Percentiles rank a stretch among this genome's conserved stretches.
phyloP scores from a whole-genome alignment of 2,329 filamentous ascomycete genomes.

The Aspergillus flavus region DNA sequence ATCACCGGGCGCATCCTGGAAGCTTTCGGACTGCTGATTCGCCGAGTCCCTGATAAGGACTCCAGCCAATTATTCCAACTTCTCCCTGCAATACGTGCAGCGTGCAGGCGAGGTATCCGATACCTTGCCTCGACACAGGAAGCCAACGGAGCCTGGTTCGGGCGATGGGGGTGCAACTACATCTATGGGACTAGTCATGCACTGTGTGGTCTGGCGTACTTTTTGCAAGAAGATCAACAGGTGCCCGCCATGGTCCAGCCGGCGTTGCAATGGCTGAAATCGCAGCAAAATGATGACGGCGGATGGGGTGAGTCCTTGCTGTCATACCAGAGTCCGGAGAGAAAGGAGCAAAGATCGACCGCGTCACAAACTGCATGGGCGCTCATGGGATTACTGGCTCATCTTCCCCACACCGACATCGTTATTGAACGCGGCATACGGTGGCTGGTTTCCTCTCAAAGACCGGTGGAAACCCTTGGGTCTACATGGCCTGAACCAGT shows the following conservation, averaged over 20 bases:
- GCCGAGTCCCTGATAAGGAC: not conserved
- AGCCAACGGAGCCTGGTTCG: conserved; percentile 32
- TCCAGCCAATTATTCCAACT: not conserved
- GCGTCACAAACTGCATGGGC: conserved; percentile 40
- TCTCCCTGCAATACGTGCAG: not conserved
- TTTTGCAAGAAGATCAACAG: conserved; percentile 5
- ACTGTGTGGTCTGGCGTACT: conserved; percentile 33
- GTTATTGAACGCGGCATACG: conserved; percentile 19
- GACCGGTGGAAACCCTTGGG: not conserved
- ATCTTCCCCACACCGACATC: conserved; percentile 10
- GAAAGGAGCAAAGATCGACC: conserved; percentile 24
- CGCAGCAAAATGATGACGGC: conserved; percentile 32
- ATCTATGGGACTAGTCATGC: conserved; percentile 37
- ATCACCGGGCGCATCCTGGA: conserved; percentile 38
- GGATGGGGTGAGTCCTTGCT: conserved; percentile 35
- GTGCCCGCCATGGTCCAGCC: not conserved
- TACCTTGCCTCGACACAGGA: conserved; percentile 31
- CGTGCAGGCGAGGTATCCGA: conserved; percentile 22
- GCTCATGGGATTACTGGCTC: conserved; percentile 30
- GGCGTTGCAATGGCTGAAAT: conserved; percentile 26
- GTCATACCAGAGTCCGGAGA: conserved; percentile 23
- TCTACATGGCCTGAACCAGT: conserved; percentile 20
- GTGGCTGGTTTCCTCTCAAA: conserved; percentile 18
- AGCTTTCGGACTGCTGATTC: conserved; percentile 29
- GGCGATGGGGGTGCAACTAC: conserved; percentile 40